Percentiles rank a stretch among this genome's conserved stretches.
Conservation (phyloP, 768 basidiomycete species). For the Porphyrellus cyaneotinctus region DNA sequence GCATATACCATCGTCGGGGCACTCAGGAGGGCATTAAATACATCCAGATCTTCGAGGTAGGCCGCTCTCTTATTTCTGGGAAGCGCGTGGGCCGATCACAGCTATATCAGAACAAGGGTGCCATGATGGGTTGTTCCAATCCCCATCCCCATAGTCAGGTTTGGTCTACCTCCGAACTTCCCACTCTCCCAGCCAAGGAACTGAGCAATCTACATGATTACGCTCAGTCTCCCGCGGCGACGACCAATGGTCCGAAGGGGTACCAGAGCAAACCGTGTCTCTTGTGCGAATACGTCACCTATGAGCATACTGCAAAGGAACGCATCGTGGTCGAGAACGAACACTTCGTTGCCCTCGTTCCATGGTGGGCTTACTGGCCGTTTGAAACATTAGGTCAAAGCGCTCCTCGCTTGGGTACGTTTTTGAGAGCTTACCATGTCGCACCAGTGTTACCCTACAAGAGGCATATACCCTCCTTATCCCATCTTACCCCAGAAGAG, state of each 20-base stretch:
- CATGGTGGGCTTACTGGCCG: constrained; percentile 97
- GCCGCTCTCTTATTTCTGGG: constrained; percentile 1
- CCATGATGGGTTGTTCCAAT: constrained; percentile 94
- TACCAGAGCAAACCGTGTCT: constrained; percentile 60
- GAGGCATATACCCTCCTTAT: constrained; percentile 73
- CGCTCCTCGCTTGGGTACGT: background rate
- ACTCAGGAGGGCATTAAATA: constrained; percentile 65
- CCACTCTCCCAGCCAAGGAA: constrained; percentile 66
- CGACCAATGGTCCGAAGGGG: constrained; percentile 50
- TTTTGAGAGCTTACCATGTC: constrained; percentile 1
- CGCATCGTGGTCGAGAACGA: constrained; percentile 70
- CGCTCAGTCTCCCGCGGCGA: constrained; percentile 30
- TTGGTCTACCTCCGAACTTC: constrained; percentile 74
- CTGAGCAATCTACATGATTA: constrained; percentile 54
- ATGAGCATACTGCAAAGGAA: constrained; percentile 52
- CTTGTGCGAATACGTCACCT: constrained; percentile 74
- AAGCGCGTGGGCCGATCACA: background rate
- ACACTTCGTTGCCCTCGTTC: constrained; percentile 81
- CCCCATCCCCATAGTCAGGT: constrained; percentile 93
- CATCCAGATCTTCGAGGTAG: constrained; percentile 85
- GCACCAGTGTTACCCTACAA: constrained; percentile 66
- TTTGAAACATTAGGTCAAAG: constrained; percentile 71
- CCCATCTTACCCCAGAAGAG: constrained; percentile 58
- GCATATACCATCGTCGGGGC: constrained; percentile 58
- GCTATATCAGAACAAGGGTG: constrained; percentile 70